Evolutionary conservation across 2,329 filamentous ascomycete species (phyloP).

Genomic region (Canariomyces notabilis): DNA sequence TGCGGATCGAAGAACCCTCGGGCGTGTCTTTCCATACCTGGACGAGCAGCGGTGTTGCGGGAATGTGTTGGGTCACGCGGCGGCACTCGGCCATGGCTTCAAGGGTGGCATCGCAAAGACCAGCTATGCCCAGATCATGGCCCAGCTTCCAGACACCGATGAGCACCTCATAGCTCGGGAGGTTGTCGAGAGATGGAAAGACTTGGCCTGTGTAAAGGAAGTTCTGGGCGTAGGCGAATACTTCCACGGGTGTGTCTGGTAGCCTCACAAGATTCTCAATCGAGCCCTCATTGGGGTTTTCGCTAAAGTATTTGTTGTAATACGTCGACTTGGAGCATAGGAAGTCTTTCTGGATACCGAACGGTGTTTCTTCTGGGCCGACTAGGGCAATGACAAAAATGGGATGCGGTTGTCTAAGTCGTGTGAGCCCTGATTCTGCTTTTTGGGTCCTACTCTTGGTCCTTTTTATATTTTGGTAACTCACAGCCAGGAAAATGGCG

Average conservation of each 20-base stretch:
- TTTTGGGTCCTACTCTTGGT: too few species aligned
- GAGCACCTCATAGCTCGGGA: constrained; percentile 50
- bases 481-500: constrained; percentile 31
- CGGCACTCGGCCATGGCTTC: constrained; percentile 54
- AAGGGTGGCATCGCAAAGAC: constrained; percentile 52
- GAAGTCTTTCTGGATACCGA: constrained; percentile 56
- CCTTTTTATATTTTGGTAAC: constrained; percentile 12
- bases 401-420: constrained; percentile 47
- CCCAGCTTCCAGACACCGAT: constrained; percentile 55
- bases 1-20: constrained; percentile 54
- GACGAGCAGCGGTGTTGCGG: constrained; percentile 53
- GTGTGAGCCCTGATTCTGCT: constrained; percentile 4
- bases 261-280: constrained; percentile 49
- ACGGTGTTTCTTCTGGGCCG: constrained; percentile 47
- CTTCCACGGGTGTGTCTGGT: constrained; percentile 42
- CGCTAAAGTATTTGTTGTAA: constrained; percentile 43
- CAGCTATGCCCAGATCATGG: constrained; percentile 46
- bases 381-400: constrained; percentile 52
- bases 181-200: constrained; percentile 36
- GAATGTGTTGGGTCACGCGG: constrained; percentile 49
- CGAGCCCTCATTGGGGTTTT: constrained; percentile 31
- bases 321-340: constrained; percentile 47
- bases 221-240: constrained; percentile 52
- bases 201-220: constrained; percentile 50
- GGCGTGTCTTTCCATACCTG: constrained; percentile 59